Evolutionary conservation across 1,139 yeast species (phyloP).

Genomic region (Maudiozyma humilis): DNA sequence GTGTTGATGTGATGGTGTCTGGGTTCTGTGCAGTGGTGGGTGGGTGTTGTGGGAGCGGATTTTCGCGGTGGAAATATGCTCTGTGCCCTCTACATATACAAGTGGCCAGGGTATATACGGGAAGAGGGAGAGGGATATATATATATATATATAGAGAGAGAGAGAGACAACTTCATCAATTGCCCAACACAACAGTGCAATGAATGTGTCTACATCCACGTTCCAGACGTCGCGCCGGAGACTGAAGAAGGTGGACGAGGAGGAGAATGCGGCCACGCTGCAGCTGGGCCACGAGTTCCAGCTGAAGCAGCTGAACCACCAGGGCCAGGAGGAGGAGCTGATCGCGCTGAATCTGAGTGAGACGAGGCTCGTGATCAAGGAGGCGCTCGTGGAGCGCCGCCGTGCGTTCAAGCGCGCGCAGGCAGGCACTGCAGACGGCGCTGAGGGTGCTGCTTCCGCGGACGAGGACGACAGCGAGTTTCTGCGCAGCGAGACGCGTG

Average conservation of each 20-base stretch:
- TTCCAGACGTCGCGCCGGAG: constrained; percentile 75
- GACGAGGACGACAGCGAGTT: constrained; percentile 31
- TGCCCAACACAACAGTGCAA: constrained; percentile 25
- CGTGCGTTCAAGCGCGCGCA: constrained; percentile 37
- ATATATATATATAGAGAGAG: no score
- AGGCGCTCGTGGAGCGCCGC: constrained; percentile 76
- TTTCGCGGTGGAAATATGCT: no score
- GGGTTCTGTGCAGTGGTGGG: no score
- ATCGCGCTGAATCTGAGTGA: constrained; percentile 83
- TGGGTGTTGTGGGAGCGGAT: no score
- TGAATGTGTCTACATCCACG: constrained; percentile 88
- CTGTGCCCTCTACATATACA: no score
- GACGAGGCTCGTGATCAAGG: constrained; percentile 81
- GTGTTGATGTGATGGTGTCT: no score
- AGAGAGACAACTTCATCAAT: no score
- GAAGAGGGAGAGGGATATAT: not conserved
- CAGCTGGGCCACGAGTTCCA: constrained; percentile 92
- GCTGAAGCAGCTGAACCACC: constrained; percentile 67
- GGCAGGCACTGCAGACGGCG: constrained; percentile 35
- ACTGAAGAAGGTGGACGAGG: constrained; percentile 60
- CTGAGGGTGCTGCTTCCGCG: constrained; percentile 14
- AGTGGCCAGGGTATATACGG: not conserved
- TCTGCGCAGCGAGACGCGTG: constrained; percentile 31
- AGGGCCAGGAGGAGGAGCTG: constrained; percentile 67
- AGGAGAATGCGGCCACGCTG: constrained; percentile 81